phyloP scores from a whole-genome alignment of 495 filamentous ascomycete genomes.

The Xylaria bambusicola region DNA sequence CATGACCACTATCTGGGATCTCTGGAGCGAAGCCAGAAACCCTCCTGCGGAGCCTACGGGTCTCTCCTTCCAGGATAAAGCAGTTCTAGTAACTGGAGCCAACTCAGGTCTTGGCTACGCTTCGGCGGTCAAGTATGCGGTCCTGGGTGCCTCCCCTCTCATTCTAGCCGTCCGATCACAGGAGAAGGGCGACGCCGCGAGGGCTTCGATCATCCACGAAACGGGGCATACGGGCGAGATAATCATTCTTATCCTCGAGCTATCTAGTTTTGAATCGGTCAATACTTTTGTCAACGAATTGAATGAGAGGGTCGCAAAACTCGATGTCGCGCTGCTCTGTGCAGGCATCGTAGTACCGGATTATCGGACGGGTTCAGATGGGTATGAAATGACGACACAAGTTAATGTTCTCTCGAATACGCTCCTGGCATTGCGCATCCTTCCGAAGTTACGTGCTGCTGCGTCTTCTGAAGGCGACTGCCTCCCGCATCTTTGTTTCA shows the following conservation, averaged over 20 bases:
- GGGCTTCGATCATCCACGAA: constrained; percentile 25
- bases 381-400: constrained; percentile 25
- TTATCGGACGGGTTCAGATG: constrained; percentile 5
- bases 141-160: constrained; percentile 39
- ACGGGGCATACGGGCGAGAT: constrained; percentile 9
- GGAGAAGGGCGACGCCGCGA: constrained; percentile 44
- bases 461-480: background rate
- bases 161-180: constrained; percentile 50
- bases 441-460: constrained; percentile 21
- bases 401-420: constrained; percentile 27
- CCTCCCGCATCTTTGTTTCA: background rate
- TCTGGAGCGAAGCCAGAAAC: constrained; percentile 5
- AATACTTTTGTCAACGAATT: constrained; percentile 19
- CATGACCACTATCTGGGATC: constrained; percentile 1
- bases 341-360: constrained; percentile 22
- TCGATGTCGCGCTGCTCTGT: constrained; percentile 31
- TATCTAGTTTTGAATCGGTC: constrained; percentile 21
- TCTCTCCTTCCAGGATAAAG: constrained; percentile 35
- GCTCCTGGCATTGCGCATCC: constrained; percentile 24
- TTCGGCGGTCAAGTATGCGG: constrained; percentile 44
- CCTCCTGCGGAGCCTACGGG: constrained; percentile 2
- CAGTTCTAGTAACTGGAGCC: constrained; percentile 53
- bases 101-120: constrained; percentile 53
- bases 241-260: constrained; percentile 14
- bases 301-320: constrained; percentile 18